Conservation (phyloP, 805 yeast species). For the Lachancea cidri region DNA sequence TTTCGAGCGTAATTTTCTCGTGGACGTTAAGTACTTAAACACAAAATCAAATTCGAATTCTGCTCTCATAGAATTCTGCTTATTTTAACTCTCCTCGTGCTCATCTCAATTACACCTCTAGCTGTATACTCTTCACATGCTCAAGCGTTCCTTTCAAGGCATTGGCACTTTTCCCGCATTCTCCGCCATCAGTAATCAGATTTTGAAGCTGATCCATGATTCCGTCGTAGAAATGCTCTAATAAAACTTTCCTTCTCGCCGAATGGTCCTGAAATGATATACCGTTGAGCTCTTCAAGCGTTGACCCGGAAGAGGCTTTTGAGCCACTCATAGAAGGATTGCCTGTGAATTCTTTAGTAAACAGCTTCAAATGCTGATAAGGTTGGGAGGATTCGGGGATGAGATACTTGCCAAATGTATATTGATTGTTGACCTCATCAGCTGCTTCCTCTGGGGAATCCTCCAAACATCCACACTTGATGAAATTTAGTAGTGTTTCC, state of each 20-base stretch:
- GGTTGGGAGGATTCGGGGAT: constrained; percentile 57
- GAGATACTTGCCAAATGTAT: constrained; percentile 49
- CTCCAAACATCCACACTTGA: constrained; percentile 37
- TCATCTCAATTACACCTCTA: not conserved
- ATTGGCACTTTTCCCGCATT: constrained; percentile 50
- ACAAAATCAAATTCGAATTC: too few species aligned
- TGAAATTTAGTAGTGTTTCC: constrained; percentile 38
- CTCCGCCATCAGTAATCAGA: constrained; percentile 67
- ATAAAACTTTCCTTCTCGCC: constrained; percentile 46
- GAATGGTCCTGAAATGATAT: constrained; percentile 56
- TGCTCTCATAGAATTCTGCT: too few species aligned
- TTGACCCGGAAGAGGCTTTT: not conserved
- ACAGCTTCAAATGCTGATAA: constrained; percentile 57
- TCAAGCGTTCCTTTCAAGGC: constrained; percentile 11
- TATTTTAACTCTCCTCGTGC: too few species aligned
- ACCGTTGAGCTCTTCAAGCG: constrained; percentile 35
- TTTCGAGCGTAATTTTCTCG: too few species aligned
- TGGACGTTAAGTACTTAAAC: too few species aligned
- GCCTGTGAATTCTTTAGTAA: constrained; percentile 37
- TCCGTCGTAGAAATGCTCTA: constrained; percentile 47
- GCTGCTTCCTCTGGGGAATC: constrained; percentile 13
- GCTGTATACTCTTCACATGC: not conserved
- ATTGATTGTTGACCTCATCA: constrained; percentile 13
- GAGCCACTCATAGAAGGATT: constrained; percentile 5
- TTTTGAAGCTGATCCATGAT: constrained; percentile 46